These are phyloP conservation scores for Aspergillus tamarii DNA, from an alignment of 2,329 filamentous ascomycete species.

Conservation along the genomic window DNA sequence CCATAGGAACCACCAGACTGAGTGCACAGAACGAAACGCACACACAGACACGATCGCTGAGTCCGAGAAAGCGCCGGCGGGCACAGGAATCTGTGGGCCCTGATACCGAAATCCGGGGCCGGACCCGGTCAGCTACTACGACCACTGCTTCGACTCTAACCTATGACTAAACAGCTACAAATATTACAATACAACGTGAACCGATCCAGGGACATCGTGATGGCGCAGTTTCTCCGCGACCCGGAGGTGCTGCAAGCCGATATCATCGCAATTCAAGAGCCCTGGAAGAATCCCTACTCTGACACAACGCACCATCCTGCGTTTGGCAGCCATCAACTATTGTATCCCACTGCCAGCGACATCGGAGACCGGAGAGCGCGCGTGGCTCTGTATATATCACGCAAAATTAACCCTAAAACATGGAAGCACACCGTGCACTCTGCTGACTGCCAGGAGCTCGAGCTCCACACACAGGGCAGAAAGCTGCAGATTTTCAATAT, in stretches of 20 bases:
- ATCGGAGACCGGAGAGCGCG: background rate
- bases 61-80: too few species aligned
- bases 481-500: background rate
- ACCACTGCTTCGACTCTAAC: too few species aligned
- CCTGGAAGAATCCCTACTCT: too few species aligned
- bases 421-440: background rate
- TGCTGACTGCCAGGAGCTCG: background rate
- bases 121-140: too few species aligned
- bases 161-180: background rate
- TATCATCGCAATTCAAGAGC: background rate
- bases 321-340: background rate
- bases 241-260: background rate
- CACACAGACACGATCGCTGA: too few species aligned
- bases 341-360: background rate
- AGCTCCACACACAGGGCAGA: background rate
- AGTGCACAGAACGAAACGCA: too few species aligned
- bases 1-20: too few species aligned
- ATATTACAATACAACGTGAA: background rate
- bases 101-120: too few species aligned
- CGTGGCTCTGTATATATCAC: background rate
- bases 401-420: background rate
- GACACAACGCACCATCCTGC: background rate
- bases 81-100: too few species aligned
- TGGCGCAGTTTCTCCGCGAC: background rate
- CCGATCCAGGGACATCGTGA: background rate